Evolutionary conservation across 345 rosid species (phyloP).

Genomic region (Eucalyptus erythrocorys): DNA sequence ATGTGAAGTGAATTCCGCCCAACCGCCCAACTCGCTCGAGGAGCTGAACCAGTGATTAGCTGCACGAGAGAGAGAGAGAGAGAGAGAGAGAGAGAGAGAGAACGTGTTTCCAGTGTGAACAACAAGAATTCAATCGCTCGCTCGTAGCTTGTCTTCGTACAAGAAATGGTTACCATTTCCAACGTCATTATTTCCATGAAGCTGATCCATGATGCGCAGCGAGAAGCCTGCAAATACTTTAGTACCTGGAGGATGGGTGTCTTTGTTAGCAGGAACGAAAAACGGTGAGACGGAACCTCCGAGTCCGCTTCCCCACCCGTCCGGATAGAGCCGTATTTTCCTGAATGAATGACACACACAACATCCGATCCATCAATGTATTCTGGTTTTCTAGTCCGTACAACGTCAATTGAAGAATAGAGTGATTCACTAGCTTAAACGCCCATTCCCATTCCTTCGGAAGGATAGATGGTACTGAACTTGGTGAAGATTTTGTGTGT

Average conservation of each 20-base stretch:
- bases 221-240: slow-evolving; percentile 15
- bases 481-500: no score
- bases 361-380: not conserved
- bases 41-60: no score
- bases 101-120: no score
- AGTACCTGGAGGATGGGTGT: not conserved
- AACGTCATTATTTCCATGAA: slow-evolving; percentile 1
- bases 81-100: no score
- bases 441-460: not conserved
- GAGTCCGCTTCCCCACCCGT: slow-evolving; percentile 7
- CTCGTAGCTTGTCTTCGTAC: not conserved
- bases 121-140: no score
- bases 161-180: slow-evolving; percentile 8
- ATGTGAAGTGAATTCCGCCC: no score
- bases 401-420: not conserved
- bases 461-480: not conserved
- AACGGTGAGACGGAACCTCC: slow-evolving; percentile 8
- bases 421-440: not conserved
- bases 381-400: not conserved
- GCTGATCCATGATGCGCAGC: slow-evolving; percentile 14
- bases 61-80: no score
- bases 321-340: slow-evolving; percentile 18
- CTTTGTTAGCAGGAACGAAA: slow-evolving; percentile 2
- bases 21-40: no score
- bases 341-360: not conserved